A percentile compares a stretch with the other conserved stretches of the same genome.
Conservation (phyloP, 1,284 basidiomycete genomes). For the Xerocomus minutiporus region DNA sequence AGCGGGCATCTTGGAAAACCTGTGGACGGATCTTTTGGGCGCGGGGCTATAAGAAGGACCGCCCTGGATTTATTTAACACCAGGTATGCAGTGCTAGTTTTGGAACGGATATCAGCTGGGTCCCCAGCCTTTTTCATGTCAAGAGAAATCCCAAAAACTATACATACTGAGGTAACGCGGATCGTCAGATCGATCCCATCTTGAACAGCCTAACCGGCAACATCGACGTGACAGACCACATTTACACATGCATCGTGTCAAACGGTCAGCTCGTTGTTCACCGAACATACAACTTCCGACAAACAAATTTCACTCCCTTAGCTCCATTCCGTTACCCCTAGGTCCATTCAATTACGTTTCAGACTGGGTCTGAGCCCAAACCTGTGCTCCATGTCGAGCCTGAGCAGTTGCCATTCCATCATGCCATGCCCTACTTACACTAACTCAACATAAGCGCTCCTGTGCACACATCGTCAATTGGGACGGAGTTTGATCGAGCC, state of each 20-base stretch:
- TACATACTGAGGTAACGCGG: constrained; percentile 27
- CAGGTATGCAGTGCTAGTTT: constrained; percentile 19
- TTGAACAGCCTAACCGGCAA: constrained; percentile 19
- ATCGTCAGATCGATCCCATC: constrained; percentile 23
- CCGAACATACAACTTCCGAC: constrained; percentile 13
- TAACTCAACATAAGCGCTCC: constrained; percentile 3
- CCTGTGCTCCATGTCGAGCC: constrained; percentile 8
- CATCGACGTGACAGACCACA: constrained; percentile 5
- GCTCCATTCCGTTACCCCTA: constrained; percentile 3
- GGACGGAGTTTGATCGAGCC: constrained; percentile 33
- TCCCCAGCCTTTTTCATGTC: constrained; percentile 10
- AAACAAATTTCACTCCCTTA: not conserved
- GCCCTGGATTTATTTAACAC: constrained; percentile 28
- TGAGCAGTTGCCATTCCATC: constrained; percentile 4
- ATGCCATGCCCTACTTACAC: not conserved
- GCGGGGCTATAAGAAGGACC: constrained; percentile 22
- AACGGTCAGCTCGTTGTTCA: constrained; percentile 11
- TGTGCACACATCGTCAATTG: constrained; percentile 9
- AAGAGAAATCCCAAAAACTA: constrained; percentile 12
- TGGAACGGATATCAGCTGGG: constrained; percentile 25
- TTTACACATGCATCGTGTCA: constrained; percentile 8
- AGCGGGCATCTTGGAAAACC: constrained; percentile 28
- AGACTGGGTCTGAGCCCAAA: constrained; percentile 5
- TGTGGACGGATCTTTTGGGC: constrained; percentile 10
- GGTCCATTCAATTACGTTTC: constrained; percentile 10